Conservation (phyloP, 768 basidiomycete species). For the Mycena floridula region DNA sequence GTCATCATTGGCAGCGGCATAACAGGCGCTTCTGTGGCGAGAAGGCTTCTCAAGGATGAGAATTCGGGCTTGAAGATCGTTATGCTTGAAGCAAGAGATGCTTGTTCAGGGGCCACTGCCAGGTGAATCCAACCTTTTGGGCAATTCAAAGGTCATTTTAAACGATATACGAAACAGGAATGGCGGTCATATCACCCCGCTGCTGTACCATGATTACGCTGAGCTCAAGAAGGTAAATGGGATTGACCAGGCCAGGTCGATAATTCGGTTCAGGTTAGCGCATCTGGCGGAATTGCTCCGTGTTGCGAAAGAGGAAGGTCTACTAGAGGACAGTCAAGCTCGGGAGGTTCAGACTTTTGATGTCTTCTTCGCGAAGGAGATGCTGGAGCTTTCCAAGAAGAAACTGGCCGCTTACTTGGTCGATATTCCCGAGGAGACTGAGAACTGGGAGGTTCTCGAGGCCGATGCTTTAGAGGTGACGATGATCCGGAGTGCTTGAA, state of each 20-base stretch:
- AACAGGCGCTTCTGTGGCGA: slow-evolving; percentile 57
- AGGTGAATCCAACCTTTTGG: slow-evolving; percentile 33
- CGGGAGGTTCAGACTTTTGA: slow-evolving; percentile 55
- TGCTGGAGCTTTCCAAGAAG: slow-evolving; percentile 37
- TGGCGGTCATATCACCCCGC: slow-evolving; percentile 62
- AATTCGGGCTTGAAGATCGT: slow-evolving; percentile 38
- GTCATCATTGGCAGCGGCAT: slow-evolving; percentile 78
- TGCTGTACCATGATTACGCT: slow-evolving; percentile 53
- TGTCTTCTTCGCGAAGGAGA: slow-evolving; percentile 37
- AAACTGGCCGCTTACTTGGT: slow-evolving; percentile 36
- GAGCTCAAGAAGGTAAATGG: slow-evolving; percentile 42
- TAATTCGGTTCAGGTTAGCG: slow-evolving; percentile 55
- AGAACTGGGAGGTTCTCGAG: slow-evolving; percentile 12
- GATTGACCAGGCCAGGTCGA: slow-evolving; percentile 35
- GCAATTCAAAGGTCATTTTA: slow-evolving; percentile 1
- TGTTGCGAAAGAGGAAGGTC: slow-evolving; percentile 46
- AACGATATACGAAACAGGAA: slow-evolving; percentile 36
- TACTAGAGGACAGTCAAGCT: slow-evolving; percentile 48
- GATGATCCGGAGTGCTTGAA: background rate
- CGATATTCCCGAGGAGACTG: slow-evolving; percentile 47
- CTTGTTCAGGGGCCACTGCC: slow-evolving; percentile 70
- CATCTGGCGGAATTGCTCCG: slow-evolving; percentile 45
- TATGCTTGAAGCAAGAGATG: slow-evolving; percentile 78
- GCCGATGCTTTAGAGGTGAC: background rate
- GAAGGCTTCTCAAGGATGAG: slow-evolving; percentile 39